A percentile compares a stretch with the other conserved stretches of the same genome.
Conservation (phyloP, 768 basidiomycete genomes). For the Scleroderma bovista region DNA sequence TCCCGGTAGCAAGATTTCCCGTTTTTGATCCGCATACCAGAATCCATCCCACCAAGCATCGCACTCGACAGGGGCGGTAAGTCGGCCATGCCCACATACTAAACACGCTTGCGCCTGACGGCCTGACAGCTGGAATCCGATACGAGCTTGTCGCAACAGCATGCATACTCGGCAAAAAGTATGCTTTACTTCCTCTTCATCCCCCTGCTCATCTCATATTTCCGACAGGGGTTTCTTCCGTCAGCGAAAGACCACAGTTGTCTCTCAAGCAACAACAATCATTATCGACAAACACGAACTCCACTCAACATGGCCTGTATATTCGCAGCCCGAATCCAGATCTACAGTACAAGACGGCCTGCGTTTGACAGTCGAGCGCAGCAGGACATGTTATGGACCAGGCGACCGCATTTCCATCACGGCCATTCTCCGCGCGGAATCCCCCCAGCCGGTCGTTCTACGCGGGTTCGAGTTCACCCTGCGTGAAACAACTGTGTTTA, state of each 20-base stretch:
- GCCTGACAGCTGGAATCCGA: conserved; percentile 69
- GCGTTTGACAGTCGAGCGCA: conserved; percentile 69
- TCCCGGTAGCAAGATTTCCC: conserved; percentile 73
- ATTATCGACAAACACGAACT: conserved; percentile 92
- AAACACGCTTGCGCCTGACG: neutral
- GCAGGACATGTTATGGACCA: conserved; percentile 78
- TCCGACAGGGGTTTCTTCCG: conserved; percentile 72
- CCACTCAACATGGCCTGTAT: conserved; percentile 91
- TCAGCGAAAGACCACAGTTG: conserved; percentile 64
- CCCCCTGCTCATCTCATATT: neutral
- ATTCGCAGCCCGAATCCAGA: conserved; percentile 73
- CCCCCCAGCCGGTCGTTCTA: conserved; percentile 60
- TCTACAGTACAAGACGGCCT: conserved; percentile 61
- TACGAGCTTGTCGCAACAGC: conserved; percentile 89
- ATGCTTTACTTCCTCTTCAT: conserved; percentile 14
- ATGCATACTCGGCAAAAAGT: conserved; percentile 85
- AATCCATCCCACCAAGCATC: conserved; percentile 84
- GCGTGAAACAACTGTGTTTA: conserved; percentile 71
- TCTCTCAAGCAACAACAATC: conserved; percentile 63
- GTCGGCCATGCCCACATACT: conserved; percentile 9
- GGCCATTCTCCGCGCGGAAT: conserved; percentile 70
- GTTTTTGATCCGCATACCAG: conserved; percentile 88
- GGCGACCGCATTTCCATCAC: conserved; percentile 73
- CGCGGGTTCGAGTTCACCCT: conserved; percentile 82
- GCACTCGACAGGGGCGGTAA: conserved; percentile 71